phyloP scores from a whole-genome alignment of 306 rosid species.

The Vigna radiata region DNA sequence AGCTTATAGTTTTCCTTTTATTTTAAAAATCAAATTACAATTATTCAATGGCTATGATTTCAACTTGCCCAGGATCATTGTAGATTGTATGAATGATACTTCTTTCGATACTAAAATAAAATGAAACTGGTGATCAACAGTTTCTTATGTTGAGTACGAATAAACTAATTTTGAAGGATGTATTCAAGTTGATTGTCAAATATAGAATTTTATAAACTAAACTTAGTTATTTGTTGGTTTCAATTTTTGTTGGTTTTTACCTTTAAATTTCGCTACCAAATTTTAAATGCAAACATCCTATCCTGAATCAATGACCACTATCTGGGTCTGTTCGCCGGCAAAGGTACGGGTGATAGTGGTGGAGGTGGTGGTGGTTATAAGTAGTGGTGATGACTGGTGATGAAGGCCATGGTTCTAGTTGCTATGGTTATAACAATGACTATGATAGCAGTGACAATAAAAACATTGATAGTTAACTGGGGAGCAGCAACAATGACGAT shows the following conservation, averaged over 20 bases:
- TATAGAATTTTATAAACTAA: background rate
- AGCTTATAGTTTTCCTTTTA: constrained; percentile 28
- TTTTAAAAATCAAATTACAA: background rate
- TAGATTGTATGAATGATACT: constrained; percentile 9
- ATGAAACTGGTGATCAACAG: background rate
- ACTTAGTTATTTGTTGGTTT: background rate
- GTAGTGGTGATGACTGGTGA: background rate
- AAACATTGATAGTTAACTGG: background rate
- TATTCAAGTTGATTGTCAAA: background rate
- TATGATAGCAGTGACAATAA: background rate
- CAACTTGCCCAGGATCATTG: background rate
- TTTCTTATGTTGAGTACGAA: background rate
- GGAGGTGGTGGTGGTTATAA: background rate
- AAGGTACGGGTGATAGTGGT: background rate
- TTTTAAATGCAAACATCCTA: background rate
- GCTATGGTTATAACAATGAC: background rate
- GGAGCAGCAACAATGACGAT: background rate
- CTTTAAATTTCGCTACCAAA: background rate
- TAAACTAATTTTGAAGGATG: background rate
- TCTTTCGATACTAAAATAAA: background rate
- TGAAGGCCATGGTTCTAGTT: background rate
- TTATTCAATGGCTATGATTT: background rate
- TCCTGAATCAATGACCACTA: background rate
- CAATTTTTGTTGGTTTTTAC: background rate
- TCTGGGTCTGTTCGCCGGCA: background rate